Evolutionary conservation across 208 protist genomes (phyloP), one percentile per base, ranked within the genome.

Genomic region (Naegleria lovaniensis): DNA sequence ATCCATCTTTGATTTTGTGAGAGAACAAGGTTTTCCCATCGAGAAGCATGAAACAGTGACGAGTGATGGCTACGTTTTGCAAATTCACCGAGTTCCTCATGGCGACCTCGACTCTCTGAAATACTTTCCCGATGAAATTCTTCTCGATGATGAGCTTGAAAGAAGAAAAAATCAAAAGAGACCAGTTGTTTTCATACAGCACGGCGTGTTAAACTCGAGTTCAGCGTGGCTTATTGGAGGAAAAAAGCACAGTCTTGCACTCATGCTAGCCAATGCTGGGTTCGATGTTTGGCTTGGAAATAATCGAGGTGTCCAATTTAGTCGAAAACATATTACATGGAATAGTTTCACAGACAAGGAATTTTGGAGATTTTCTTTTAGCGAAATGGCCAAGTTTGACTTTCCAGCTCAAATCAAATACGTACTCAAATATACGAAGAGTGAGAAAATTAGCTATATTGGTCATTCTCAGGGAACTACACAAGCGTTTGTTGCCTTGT

Each of bases 281-380:
- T 94, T 85, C 85, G 92, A 94, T 79, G 91, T 94, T 43, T 94
- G 92, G 92, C 38, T 93, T 6, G 41, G 40, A 29, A 94, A 94
- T 85, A 85, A 89, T 25, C 40, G 92, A 39, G 92, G 92, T n/a
- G 91, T 90, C 43, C 51, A 90, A 55, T 93, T 90, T 51, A n/a
- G 29, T 36, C 39, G 58, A 38, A 38, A n/a, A 91, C 92, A 90
- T 22, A 41, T n/a, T 25, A n/a, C 58, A 67, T 85, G 7, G 16
- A 22, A 16, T 86, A n/a, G 5, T 15, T 67, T 67, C 19, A 25
- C 41, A 41, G 38, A 85, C 85, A 25, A 7, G 25, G 48, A 89
- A 51, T 79, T 91, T 58, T 93, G 91, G 91, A 83, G 90, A 58
- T 90, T 89, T n/a, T 55, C 43, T 0, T 92, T 79, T 19, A 79